A percentile compares a stretch with the other conserved stretches of the same genome.
These are phyloP conservation scores for Leccinellum luteum DNA, from an alignment of 768 basidiomycete species.

Conservation along the genomic window DNA sequence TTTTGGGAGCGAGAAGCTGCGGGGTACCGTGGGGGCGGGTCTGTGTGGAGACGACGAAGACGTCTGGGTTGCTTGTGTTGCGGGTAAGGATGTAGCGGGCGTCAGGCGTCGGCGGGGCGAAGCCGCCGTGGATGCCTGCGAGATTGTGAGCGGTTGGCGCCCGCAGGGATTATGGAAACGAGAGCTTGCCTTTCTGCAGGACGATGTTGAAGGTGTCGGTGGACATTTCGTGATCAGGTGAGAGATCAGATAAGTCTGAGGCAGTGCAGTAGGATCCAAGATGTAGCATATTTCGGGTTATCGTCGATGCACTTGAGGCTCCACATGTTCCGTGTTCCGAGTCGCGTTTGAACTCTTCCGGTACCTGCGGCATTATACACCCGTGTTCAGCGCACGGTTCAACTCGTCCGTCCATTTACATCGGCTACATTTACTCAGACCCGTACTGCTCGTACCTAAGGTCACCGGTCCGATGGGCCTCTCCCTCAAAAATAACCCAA, in stretches of 20 bases:
- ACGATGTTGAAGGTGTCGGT: conserved; percentile 14
- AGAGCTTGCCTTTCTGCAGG: conserved; percentile 52
- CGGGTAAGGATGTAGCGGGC: conserved; percentile 54
- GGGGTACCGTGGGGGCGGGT: conserved; percentile 50
- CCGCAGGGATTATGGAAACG: neutral
- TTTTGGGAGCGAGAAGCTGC: conserved; percentile 40
- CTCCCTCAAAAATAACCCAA: neutral
- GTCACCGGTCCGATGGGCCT: neutral
- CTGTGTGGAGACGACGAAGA: conserved; percentile 46
- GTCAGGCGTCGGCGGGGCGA: conserved; percentile 63
- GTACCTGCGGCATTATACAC: neutral
- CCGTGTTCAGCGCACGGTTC: neutral
- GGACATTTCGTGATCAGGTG: conserved; percentile 13
- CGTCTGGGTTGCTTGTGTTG: conserved; percentile 23
- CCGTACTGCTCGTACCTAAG: neutral
- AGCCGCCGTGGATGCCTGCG: conserved; percentile 68
- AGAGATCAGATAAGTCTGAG: neutral
- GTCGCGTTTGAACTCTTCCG: too few species aligned
- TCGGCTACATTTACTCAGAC: neutral
- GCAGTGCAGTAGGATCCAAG: conserved; percentile 2
- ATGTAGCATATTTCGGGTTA: neutral
- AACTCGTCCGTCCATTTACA: neutral
- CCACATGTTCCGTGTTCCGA: too few species aligned
- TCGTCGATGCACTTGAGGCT: too few species aligned
- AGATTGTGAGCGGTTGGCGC: neutral